These are phyloP conservation scores for Stemphylium beticola DNA, from an alignment of 2,329 filamentous ascomycete genomes.

Conservation along the genomic window DNA sequence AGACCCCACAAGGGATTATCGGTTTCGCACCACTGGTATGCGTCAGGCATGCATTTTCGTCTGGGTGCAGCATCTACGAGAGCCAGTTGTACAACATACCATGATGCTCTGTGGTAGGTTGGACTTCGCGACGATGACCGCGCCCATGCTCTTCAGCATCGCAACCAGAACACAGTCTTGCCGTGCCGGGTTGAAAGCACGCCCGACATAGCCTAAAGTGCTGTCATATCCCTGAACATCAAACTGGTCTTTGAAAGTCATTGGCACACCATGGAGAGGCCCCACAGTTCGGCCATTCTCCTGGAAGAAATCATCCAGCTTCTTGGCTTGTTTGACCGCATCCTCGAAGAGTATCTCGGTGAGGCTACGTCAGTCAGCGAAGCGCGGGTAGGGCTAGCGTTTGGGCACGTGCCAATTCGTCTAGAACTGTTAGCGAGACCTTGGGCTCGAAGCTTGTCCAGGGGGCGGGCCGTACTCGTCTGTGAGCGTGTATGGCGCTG, in stretches of 20 bases:
- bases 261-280: conserved; percentile 56
- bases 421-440: conserved; percentile 47
- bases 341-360: conserved; percentile 57
- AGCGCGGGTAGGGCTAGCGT: conserved; percentile 56
- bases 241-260: conserved; percentile 59
- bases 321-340: conserved; percentile 50
- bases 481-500: conserved; percentile 42
- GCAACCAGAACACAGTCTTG: conserved; percentile 62
- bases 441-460: not conserved
- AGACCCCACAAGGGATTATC: conserved; percentile 67
- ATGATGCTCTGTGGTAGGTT: conserved; percentile 65
- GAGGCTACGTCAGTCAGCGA: conserved; percentile 45
- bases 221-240: conserved; percentile 57
- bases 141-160: conserved; percentile 61
- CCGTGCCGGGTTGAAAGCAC: conserved; percentile 59
- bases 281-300: conserved; percentile 49
- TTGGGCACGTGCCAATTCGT: conserved; percentile 50
- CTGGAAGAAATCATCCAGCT: conserved; percentile 51
- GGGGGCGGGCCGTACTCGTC: conserved; percentile 29
- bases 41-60: not conserved
- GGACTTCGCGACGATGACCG: conserved; percentile 56
- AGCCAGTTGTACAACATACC: conserved; percentile 37
- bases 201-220: conserved; percentile 67
- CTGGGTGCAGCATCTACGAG: not conserved
- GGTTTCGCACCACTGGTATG: conserved; percentile 63